phyloP scores from a whole-genome alignment of 2,329 filamentous ascomycete genomes.

The Epichloe bromicola region DNA sequence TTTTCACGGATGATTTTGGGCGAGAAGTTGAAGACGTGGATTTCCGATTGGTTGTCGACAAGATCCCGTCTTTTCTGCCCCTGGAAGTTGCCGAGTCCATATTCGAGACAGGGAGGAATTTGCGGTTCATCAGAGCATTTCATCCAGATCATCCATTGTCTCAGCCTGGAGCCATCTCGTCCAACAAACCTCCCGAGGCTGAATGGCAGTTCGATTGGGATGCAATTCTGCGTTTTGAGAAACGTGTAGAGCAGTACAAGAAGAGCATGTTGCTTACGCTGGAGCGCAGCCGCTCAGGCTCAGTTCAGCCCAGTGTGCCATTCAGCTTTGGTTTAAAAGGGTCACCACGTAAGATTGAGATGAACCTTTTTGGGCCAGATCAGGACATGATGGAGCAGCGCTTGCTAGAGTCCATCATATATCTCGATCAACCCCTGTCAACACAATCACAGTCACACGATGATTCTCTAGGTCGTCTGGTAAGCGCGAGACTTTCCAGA shows the following conservation, averaged over 20 bases:
- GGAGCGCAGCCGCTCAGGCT: conserved; percentile 4
- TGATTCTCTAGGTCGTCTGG: conserved; percentile 27
- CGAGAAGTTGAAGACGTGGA: conserved; percentile 44
- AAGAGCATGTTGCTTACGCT: conserved; percentile 15
- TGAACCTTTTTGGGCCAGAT: conserved; percentile 37
- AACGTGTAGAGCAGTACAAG: conserved; percentile 34
- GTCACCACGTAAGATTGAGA: conserved; percentile 9
- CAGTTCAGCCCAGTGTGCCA: background rate
- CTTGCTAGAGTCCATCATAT: conserved; percentile 37
- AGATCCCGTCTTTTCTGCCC: conserved; percentile 60
- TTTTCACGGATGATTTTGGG: conserved; percentile 45
- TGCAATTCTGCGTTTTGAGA: conserved; percentile 50
- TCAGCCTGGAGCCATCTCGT: conserved; percentile 31
- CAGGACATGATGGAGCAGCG: conserved; percentile 32
- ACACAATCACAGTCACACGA: conserved; percentile 10
- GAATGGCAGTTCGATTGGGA: conserved; percentile 63
- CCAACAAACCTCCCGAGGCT: conserved; percentile 40
- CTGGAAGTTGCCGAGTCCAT: conserved; percentile 55
- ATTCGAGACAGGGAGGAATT: conserved; percentile 68
- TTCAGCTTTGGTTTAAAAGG: background rate
- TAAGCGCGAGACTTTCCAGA: conserved; percentile 27
- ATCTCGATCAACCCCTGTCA: conserved; percentile 23
- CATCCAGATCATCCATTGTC: conserved; percentile 61
- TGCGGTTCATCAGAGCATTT: conserved; percentile 57
- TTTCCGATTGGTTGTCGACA: conserved; percentile 48